Percentiles rank a stretch among this genome's conserved stretches.
Conservation (phyloP, 108 stramenopile genomes). For the Cyclotella sp. region DNA sequence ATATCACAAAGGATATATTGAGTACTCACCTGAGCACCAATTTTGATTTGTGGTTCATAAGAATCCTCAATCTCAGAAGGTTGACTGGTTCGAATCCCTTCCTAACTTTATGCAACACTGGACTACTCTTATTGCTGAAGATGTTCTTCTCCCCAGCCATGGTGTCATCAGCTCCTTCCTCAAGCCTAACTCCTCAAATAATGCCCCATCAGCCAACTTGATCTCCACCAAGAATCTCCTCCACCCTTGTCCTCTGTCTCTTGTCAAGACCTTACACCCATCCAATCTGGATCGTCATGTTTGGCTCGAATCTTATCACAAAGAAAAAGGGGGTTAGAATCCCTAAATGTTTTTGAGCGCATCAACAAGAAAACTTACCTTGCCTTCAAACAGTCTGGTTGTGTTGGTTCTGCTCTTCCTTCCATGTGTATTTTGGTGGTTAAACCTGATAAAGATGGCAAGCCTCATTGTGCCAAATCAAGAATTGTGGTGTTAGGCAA, state of each 20-base stretch:
- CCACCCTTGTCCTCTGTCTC: conserved; percentile 13
- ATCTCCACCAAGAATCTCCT: conserved; percentile 10
- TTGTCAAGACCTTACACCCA: conserved; percentile 3
- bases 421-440: conserved; percentile 29
- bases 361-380: conserved; percentile 8
- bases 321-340: conserved; percentile 12
- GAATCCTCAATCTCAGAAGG: conserved; percentile 1
- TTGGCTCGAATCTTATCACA: conserved; percentile 15
- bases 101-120: conserved; percentile 13
- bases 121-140: conserved; percentile 7
- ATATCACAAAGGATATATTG: conserved; percentile 15
- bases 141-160: conserved; percentile 3
- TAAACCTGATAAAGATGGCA: conserved; percentile 27
- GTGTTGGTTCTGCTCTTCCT: conserved; percentile 15
- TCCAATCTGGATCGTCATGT: conserved; percentile 15
- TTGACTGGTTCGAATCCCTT: conserved; percentile 3
- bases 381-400: neutral
- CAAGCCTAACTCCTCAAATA: neutral
- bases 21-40: neutral
- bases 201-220: conserved; percentile 9
- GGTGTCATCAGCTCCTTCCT: conserved; percentile 10
- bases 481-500: conserved; percentile 32
- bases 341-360: neutral
- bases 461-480: conserved; percentile 18
- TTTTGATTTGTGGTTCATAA: neutral